Percentiles rank a stretch among this genome's conserved stretches.
phyloP scores from a whole-genome alignment of 208 protist species.

The Paratrypanosoma confusum region DNA sequence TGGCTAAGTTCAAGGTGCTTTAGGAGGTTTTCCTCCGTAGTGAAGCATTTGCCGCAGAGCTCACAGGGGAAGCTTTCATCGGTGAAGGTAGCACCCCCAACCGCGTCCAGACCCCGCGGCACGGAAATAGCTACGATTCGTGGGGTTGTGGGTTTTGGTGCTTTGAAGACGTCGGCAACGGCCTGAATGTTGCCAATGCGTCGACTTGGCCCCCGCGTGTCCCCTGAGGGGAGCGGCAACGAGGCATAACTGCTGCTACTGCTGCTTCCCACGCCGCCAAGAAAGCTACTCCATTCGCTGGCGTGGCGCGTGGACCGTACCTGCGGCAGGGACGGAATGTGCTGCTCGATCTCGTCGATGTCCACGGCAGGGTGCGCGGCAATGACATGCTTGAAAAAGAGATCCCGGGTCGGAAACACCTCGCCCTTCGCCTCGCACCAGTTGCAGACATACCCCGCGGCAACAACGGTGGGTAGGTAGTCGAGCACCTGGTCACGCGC shows the following conservation, averaged over 20 bases:
- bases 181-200: too few species aligned
- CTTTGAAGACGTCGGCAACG: too few species aligned
- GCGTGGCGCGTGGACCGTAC: slow-evolving; percentile 1
- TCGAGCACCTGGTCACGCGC: slow-evolving; percentile 10
- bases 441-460: slow-evolving; percentile 70
- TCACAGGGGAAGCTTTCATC: slow-evolving; percentile 70
- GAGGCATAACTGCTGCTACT: too few species aligned
- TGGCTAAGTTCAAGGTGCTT: slow-evolving; percentile 63
- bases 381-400: slow-evolving; percentile 67
- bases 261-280: too few species aligned
- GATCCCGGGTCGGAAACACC: slow-evolving; percentile 53
- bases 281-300: neutral
- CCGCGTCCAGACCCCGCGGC: slow-evolving; percentile 14
- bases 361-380: slow-evolving; percentile 58
- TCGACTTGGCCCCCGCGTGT: too few species aligned
- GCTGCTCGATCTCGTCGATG: slow-evolving; percentile 52
- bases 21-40: slow-evolving; percentile 51
- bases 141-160: too few species aligned
- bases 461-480: slow-evolving; percentile 48
- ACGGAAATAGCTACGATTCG: slow-evolving; percentile 13
- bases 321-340: slow-evolving; percentile 17
- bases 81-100: slow-evolving; percentile 8
- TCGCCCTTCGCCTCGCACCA: slow-evolving; percentile 43
- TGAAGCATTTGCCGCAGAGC: slow-evolving; percentile 48
- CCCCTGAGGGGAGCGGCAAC: too few species aligned